Evolutionary conservation across 2,329 filamentous ascomycete species (phyloP).

Genomic region (Calonectria montana): DNA sequence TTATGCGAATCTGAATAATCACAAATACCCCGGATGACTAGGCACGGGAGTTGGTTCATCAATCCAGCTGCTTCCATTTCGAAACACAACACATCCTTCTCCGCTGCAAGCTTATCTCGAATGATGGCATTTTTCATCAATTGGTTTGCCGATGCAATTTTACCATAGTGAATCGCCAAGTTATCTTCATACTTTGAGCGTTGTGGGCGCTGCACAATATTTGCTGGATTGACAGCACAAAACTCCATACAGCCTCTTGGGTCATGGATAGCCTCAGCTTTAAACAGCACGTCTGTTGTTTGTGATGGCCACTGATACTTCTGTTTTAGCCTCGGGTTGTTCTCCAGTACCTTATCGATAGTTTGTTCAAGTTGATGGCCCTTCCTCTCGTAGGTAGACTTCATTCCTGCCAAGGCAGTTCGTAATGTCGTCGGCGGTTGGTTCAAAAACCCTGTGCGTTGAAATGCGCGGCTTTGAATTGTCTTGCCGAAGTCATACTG

Average conservation of each 20-base stretch:
- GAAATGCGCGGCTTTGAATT: not conserved
- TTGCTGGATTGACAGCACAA: not conserved
- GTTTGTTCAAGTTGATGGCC: not conserved
- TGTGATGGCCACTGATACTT: not conserved
- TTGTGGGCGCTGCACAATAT: not conserved
- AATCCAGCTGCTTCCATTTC: not conserved
- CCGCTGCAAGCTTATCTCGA: not conserved
- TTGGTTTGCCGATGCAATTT: not conserved
- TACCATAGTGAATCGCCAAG: not conserved
- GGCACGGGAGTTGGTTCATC: conserved; percentile 7
- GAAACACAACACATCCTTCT: not conserved
- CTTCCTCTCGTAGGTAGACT: not conserved
- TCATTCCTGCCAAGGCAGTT: not conserved
- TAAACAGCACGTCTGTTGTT: not conserved
- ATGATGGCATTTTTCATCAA: not conserved
- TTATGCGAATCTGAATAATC: not conserved
- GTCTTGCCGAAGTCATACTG: not conserved
- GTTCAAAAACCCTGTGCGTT: not conserved
- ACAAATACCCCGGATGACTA: not conserved
- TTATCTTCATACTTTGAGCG: not conserved
- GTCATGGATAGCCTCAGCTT: conserved; percentile 5
- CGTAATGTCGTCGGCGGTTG: not conserved
- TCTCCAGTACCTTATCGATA: not conserved
- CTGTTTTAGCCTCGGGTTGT: not conserved
- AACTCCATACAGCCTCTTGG: not conserved